Evolutionary conservation across 1,284 basidiomycete genomes (phyloP).

Genomic region (Microstroma glucosiphilum): DNA sequence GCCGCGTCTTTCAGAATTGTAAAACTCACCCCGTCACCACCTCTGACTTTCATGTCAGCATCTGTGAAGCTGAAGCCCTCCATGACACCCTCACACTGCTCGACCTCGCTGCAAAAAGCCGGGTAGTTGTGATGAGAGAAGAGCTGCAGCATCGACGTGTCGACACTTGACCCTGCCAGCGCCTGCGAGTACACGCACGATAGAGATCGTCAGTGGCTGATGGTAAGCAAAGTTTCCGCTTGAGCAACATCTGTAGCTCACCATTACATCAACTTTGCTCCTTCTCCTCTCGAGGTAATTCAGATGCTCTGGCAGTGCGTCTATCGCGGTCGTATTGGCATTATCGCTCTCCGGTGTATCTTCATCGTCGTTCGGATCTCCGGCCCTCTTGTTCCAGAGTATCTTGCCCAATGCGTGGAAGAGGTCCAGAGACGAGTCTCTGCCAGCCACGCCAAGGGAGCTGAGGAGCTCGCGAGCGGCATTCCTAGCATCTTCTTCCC

Average conservation of each 20-base stretch:
- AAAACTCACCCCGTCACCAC: conserved; percentile 60
- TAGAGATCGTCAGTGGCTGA: too few relatives aligned
- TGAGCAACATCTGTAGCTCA: conserved; percentile 15
- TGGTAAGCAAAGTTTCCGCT: neutral
- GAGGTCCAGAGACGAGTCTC: conserved; percentile 77
- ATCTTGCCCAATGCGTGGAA: conserved; percentile 92
- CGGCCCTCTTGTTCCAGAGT: conserved; percentile 82
- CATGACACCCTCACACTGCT: conserved; percentile 65
- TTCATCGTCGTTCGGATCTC: conserved; percentile 21
- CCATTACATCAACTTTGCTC: conserved; percentile 64
- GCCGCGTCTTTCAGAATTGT: neutral
- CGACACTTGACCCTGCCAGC: conserved; percentile 55
- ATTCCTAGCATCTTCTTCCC: neutral
- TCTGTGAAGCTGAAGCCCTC: conserved; percentile 80
- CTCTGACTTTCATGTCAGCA: conserved; percentile 57
- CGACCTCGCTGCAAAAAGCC: conserved; percentile 71
- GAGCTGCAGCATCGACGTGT: conserved; percentile 75
- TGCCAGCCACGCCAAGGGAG: conserved; percentile 53
- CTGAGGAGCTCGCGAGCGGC: conserved; percentile 15
- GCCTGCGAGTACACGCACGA: neutral
- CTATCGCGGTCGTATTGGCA: neutral
- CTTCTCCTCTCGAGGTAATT: conserved; percentile 61
- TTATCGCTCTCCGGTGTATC: conserved; percentile 22
- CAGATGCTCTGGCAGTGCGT: conserved; percentile 57
- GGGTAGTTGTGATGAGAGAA: conserved; percentile 92